These are phyloP conservation scores for Coniella vitis DNA, from an alignment of 2,329 filamentous ascomycete species.

Conservation along the genomic window DNA sequence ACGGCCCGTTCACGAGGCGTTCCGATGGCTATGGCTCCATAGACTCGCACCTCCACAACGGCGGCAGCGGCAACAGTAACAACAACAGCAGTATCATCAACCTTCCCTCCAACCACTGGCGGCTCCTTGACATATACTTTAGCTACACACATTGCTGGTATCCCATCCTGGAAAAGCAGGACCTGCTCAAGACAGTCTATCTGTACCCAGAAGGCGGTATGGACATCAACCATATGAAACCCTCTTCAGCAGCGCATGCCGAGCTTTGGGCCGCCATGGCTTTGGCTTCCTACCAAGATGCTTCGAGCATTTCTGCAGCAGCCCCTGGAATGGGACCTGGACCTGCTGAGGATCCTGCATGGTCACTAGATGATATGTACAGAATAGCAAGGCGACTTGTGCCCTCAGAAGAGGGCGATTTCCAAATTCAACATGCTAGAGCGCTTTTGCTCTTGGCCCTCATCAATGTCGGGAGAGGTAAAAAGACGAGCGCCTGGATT, in stretches of 20 bases:
- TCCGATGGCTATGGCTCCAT: not conserved
- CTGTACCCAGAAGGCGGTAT: constrained; percentile 33
- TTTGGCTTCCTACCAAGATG: constrained; percentile 49
- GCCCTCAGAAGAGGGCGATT: constrained; percentile 39
- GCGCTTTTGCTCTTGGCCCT: constrained; percentile 54
- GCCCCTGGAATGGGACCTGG: constrained; percentile 5
- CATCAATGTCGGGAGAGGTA: constrained; percentile 52
- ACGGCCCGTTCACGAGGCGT: not conserved
- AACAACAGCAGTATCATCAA: constrained; percentile 16
- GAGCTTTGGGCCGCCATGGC: constrained; percentile 55
- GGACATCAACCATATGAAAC: constrained; percentile 16
- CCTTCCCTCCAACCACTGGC: constrained; percentile 49
- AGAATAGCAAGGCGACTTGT: constrained; percentile 41
- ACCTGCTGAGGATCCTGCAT: constrained; percentile 17
- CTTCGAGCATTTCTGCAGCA: constrained; percentile 21
- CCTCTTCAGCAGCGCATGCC: constrained; percentile 37
- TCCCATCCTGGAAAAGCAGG: constrained; percentile 63
- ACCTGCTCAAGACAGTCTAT: constrained; percentile 43
- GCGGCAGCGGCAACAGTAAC: constrained; percentile 15
- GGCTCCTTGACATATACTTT: constrained; percentile 65
- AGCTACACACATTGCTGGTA: constrained; percentile 73
- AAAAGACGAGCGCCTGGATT: constrained; percentile 55
- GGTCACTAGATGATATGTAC: constrained; percentile 38
- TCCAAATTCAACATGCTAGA: constrained; percentile 47
- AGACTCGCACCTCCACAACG: not conserved